phyloP scores from a whole-genome alignment of 208 protist genomes.

The Vickermania ingenoplastis region DNA sequence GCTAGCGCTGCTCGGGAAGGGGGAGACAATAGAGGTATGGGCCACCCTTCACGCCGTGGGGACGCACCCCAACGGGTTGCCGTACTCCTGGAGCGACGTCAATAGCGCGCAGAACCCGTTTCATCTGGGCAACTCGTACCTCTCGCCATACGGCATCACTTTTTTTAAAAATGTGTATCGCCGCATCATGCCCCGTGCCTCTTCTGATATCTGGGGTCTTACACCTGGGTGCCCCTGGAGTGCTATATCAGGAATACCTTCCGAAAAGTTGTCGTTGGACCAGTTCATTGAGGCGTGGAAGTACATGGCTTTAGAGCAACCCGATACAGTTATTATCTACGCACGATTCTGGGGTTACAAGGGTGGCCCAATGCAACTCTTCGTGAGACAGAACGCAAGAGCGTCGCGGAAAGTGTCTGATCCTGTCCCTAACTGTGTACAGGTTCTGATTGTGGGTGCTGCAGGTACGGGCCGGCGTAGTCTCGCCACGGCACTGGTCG shows the following conservation, averaged over 20 bases:
- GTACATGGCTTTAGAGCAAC: slow-evolving; percentile 63
- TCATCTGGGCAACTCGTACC: slow-evolving; percentile 50
- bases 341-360: slow-evolving; percentile 82
- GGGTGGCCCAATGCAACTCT: slow-evolving; percentile 63
- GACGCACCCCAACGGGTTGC: slow-evolving; percentile 50
- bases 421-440: slow-evolving; percentile 60
- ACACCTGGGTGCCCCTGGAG: slow-evolving; percentile 82
- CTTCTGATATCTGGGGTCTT: slow-evolving; percentile 56
- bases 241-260: slow-evolving; percentile 43
- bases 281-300: slow-evolving; percentile 85
- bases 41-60: slow-evolving; percentile 62
- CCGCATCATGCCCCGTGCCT: slow-evolving; percentile 34
- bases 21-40: slow-evolving; percentile 45
- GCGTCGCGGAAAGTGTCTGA: slow-evolving; percentile 28
- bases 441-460: slow-evolving; percentile 55
- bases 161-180: slow-evolving; percentile 82
- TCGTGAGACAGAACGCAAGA: slow-evolving; percentile 40
- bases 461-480: slow-evolving; percentile 36
- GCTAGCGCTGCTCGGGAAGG: slow-evolving; percentile 24
- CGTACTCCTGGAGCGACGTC: slow-evolving; percentile 78
- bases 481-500: slow-evolving; percentile 39
- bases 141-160: slow-evolving; percentile 62
- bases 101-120: slow-evolving; percentile 23
- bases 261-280: slow-evolving; percentile 36
- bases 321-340: slow-evolving; percentile 70